Conservation (phyloP, 2,329 filamentous ascomycete genomes). For the Penicillium sp. region DNA sequence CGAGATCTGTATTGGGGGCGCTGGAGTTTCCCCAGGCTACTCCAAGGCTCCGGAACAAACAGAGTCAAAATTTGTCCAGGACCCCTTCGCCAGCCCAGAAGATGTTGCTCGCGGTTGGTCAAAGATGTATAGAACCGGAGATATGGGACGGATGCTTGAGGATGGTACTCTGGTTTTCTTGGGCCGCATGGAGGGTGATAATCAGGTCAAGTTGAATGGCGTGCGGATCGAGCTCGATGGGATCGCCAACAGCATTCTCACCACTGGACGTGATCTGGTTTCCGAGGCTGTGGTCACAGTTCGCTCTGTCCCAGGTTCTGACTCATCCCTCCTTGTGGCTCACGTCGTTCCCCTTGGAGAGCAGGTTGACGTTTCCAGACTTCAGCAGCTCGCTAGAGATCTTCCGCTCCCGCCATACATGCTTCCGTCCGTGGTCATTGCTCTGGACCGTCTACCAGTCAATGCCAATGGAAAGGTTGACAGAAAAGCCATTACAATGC, state of each 20-base stretch:
- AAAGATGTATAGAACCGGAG: slow-evolving; percentile 20
- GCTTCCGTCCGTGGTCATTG: slow-evolving; percentile 21
- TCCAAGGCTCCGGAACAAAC: slow-evolving; percentile 10
- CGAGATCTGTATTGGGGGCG: slow-evolving; percentile 38
- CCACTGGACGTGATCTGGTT: slow-evolving; percentile 16
- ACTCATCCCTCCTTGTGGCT: slow-evolving; percentile 27
- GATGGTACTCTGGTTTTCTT: slow-evolving; percentile 20
- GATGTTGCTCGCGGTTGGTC: slow-evolving; percentile 6
- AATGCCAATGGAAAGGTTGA: slow-evolving; percentile 25
- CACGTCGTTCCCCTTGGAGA: slow-evolving; percentile 22
- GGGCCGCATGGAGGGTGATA: slow-evolving; percentile 14
- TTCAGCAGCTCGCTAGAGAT: slow-evolving; percentile 12
- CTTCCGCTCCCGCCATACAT: slow-evolving; percentile 33
- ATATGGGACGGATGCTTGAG: slow-evolving; percentile 13
- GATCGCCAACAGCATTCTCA: slow-evolving; percentile 30
- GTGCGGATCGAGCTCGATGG: slow-evolving; percentile 42
- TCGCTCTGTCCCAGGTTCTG: slow-evolving; percentile 2
- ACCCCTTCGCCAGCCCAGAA: slow-evolving; percentile 4
- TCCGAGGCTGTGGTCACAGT: slow-evolving; percentile 26
- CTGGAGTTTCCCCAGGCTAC: slow-evolving; percentile 21
- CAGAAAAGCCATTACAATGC: slow-evolving; percentile 13
- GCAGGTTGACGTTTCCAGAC: slow-evolving; percentile 10
- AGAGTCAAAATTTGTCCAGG: slow-evolving; percentile 1
- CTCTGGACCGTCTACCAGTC: slow-evolving; percentile 20
- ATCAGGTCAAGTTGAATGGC: slow-evolving; percentile 19